Conservation (phyloP, 2,329 filamentous ascomycete species). For the Trichoderma gracile region DNA sequence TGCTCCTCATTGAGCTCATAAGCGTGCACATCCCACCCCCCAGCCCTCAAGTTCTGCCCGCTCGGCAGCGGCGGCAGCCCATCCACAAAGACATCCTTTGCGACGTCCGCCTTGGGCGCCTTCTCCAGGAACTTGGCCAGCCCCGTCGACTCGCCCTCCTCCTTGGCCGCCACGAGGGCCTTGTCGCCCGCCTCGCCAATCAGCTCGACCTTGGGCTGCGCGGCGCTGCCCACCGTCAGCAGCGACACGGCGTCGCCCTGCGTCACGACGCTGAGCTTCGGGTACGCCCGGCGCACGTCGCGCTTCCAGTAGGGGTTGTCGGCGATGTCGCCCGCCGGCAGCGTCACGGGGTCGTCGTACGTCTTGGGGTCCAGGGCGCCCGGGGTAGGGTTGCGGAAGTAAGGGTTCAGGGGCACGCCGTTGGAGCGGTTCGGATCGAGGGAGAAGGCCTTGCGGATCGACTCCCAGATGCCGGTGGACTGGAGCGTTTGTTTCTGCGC, state of each 20-base stretch:
- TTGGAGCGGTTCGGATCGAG: conserved; percentile 87
- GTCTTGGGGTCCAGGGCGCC: conserved; percentile 44
- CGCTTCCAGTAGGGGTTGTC: conserved; percentile 74
- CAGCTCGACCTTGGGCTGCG: conserved; percentile 77
- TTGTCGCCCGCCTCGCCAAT: conserved; percentile 61
- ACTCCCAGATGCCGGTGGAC: conserved; percentile 85
- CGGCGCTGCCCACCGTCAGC: conserved; percentile 80
- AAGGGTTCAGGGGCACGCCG: conserved; percentile 88
- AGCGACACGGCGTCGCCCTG: conserved; percentile 86
- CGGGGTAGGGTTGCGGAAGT: conserved; percentile 79
- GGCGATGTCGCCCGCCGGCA: conserved; percentile 54
- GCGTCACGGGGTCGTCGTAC: conserved; percentile 53
- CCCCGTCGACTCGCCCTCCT: conserved; percentile 68
- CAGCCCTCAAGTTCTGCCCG: conserved; percentile 58
- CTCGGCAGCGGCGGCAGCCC: conserved; percentile 86
- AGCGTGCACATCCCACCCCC: conserved; percentile 66
- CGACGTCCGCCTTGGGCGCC: conserved; percentile 52
- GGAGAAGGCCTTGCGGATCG: conserved; percentile 73
- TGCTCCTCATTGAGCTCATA: conserved; percentile 65
- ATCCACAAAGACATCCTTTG: conserved; percentile 65
- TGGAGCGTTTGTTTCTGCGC: conserved; percentile 92
- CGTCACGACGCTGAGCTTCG: conserved; percentile 73
- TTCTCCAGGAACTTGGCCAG: conserved; percentile 72
- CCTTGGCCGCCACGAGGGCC: conserved; percentile 72
- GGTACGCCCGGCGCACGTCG: conserved; percentile 80